These are phyloP conservation scores for Serendipita sp. DNA, from an alignment of 768 basidiomycete species.

Conservation along the genomic window DNA sequence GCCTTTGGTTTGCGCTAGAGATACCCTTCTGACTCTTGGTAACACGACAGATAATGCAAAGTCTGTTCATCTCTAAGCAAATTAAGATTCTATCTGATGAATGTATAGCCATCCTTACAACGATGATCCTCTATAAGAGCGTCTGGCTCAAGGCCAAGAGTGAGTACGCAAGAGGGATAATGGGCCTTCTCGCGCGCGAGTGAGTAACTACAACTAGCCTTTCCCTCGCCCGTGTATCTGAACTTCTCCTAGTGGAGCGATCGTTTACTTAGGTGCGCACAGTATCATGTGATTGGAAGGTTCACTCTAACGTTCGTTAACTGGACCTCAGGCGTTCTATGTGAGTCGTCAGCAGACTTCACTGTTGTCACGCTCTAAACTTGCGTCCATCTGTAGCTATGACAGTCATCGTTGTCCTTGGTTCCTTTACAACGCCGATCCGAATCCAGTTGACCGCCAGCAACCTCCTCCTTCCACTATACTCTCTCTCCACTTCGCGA, in stretches of 20 bases:
- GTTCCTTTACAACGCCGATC: neutral
- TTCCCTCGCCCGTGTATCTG: neutral
- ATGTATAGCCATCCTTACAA: neutral
- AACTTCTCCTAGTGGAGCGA: neutral
- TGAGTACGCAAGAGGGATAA: neutral
- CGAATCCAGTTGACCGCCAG: neutral
- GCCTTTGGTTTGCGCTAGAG: neutral
- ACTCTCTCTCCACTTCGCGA: neutral
- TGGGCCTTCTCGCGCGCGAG: neutral
- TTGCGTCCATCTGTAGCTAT: neutral
- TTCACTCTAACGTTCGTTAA: no score
- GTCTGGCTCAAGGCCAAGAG: neutral
- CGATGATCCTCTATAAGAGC: neutral
- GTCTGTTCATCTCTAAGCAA: neutral
- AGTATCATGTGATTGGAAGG: no score
- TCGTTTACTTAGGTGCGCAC: neutral
- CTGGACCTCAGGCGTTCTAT: neutral
- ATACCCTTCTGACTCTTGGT: neutral
- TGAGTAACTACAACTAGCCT: neutral
- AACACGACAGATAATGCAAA: neutral
- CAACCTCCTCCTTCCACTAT: neutral
- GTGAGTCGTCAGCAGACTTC: neutral
- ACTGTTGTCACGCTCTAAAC: neutral
- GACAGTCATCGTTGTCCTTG: neutral
- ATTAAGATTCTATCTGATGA: neutral